A percentile compares a stretch with the other conserved stretches of the same genome.
Conservation (phyloP, 148 eudicot genomes). For the Dianthus caryophyllus region DNA sequence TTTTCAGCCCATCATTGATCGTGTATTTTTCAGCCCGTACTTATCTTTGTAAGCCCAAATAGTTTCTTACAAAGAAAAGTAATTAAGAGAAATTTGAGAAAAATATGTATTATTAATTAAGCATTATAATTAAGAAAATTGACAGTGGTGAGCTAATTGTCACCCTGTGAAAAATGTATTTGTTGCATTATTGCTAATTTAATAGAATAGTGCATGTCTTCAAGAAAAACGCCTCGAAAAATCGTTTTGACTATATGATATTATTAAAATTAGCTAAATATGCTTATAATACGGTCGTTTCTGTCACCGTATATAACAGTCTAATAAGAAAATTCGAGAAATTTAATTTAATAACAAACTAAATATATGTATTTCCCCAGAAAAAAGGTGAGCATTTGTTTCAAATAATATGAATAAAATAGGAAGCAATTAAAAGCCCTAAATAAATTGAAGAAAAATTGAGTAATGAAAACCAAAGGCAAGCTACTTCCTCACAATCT, state of each 20-base stretch:
- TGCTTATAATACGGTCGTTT: no score
- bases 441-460: conserved; percentile 6
- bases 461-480: neutral
- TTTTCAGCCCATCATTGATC: conserved; percentile 64
- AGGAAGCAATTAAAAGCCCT: neutral
- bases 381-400: conserved; percentile 2
- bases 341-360: no score
- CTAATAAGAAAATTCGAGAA: no score
- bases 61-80: no score
- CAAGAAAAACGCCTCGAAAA: neutral
- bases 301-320: no score
- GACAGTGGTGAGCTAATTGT: conserved; percentile 39
- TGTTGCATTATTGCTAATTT: conserved; percentile 12
- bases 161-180: conserved; percentile 27
- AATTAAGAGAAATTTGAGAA: neutral
- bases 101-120: conserved; percentile 5
- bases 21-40: neutral
- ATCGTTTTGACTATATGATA: no score
- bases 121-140: conserved; percentile 1
- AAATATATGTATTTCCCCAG: neutral
- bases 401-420: conserved; percentile 11
- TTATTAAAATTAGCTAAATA: no score
- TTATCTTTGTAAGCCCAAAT: neutral
- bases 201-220: neutral
- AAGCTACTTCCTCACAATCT: neutral